phyloP scores from a whole-genome alignment of 192 early-diverging fungal species.

The Coemansia sp. region DNA sequence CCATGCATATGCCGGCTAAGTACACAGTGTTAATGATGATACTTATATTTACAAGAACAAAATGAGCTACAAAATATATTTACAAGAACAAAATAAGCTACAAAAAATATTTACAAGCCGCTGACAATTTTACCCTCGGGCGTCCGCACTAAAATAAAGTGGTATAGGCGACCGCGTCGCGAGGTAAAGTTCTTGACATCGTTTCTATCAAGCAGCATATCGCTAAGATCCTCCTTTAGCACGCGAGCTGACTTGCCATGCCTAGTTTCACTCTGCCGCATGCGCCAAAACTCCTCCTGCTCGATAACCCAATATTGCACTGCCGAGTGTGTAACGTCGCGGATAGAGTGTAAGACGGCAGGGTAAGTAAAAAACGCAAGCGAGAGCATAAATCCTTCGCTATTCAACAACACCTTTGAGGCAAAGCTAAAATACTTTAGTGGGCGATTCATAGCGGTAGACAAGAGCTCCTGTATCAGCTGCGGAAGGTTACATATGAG shows the following conservation, averaged over 20 bases:
- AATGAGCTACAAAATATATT: too few species aligned
- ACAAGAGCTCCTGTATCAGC: slow-evolving; percentile 43
- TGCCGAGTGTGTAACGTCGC: slow-evolving; percentile 41
- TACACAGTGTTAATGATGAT: background rate
- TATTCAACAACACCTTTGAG: slow-evolving; percentile 22
- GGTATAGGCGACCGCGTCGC: slow-evolving; percentile 35
- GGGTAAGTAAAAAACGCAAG: slow-evolving; percentile 50
- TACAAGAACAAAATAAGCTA: too few species aligned
- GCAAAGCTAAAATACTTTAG: slow-evolving; percentile 24
- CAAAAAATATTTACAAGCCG: background rate
- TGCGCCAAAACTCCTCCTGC: slow-evolving; percentile 54
- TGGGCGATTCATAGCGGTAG: slow-evolving; percentile 21
- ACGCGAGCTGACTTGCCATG: background rate
- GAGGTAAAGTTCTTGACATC: slow-evolving; percentile 43
- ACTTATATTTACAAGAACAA: background rate
- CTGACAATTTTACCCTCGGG: slow-evolving; percentile 44
- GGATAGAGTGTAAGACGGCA: slow-evolving; percentile 45
- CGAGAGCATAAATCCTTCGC: slow-evolving; percentile 44
- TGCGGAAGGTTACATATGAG: slow-evolving; percentile 47
- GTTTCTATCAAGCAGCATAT: slow-evolving; percentile 22
- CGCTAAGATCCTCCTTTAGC: slow-evolving; percentile 1
- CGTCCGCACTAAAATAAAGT: slow-evolving; percentile 34
- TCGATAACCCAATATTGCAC: slow-evolving; percentile 55
- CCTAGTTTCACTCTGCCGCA: slow-evolving; percentile 21
- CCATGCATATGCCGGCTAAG: too few species aligned